Evolutionary conservation across 306 rosid species (phyloP).

Genomic region (Cicer arietinum): DNA sequence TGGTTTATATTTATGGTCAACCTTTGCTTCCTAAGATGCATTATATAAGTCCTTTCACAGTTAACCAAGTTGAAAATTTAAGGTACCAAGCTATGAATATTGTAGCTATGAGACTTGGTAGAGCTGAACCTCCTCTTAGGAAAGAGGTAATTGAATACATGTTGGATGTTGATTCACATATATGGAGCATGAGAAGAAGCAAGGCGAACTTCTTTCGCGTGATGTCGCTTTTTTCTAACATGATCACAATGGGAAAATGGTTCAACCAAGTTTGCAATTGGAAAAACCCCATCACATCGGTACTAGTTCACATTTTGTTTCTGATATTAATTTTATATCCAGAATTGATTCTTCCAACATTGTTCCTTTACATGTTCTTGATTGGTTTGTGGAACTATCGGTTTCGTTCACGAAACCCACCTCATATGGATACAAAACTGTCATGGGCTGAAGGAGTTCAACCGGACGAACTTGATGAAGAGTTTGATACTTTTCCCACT

Average conservation of each 20-base stretch:
- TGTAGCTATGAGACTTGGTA: conserved; percentile 74
- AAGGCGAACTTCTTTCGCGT: conserved; percentile 92
- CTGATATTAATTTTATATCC: conserved; percentile 84
- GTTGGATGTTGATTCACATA: conserved; percentile 90
- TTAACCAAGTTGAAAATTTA: conserved; percentile 82
- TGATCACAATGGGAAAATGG: conserved; percentile 73
- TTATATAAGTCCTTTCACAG: conserved; percentile 83
- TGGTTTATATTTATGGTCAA: conserved; percentile 76
- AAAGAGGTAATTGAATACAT: conserved; percentile 94
- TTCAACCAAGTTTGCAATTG: conserved; percentile 78
- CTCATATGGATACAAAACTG: conserved; percentile 86
- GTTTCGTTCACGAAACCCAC: conserved; percentile 70
- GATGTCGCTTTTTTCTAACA: conserved; percentile 77
- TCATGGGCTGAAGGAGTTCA: conserved; percentile 89
- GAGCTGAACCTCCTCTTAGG: conserved; percentile 93
- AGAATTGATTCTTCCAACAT: conserved; percentile 86
- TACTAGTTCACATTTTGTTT: conserved; percentile 78
- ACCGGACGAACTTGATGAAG: conserved; percentile 93
- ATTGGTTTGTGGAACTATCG: conserved; percentile 95
- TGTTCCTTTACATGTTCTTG: conserved; percentile 90
- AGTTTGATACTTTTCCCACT: conserved; percentile 90
- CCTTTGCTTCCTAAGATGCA: conserved; percentile 98
- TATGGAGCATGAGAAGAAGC: conserved; percentile 99
- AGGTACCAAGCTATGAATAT: conserved; percentile 92
- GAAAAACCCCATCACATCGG: conserved; percentile 80